Evolutionary conservation across 345 rosid species (phyloP).

Genomic region (Bruguiera gymnorhiza): DNA sequence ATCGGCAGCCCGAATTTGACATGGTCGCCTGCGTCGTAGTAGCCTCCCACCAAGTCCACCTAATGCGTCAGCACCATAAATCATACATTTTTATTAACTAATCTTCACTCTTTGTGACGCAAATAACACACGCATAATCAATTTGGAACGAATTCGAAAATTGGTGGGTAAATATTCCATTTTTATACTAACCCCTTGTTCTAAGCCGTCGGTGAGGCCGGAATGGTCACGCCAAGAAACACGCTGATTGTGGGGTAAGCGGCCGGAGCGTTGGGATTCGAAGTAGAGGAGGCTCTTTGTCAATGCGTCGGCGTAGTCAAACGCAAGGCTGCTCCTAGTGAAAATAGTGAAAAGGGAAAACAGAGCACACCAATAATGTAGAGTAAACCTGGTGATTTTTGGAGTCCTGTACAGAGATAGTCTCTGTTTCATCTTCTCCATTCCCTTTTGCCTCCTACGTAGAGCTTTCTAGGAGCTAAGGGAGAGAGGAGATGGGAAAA

Average conservation of each 20-base stretch:
- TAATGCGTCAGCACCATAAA: neutral
- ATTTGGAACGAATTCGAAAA: neutral
- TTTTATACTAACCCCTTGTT: slow-evolving; percentile 24
- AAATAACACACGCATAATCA: neutral
- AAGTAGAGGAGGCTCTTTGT: slow-evolving; percentile 34
- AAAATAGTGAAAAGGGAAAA: slow-evolving; percentile 18
- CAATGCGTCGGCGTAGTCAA: slow-evolving; percentile 28
- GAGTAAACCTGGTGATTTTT: slow-evolving; percentile 3
- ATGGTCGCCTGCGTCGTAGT: slow-evolving; percentile 37
- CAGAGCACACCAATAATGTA: slow-evolving; percentile 5
- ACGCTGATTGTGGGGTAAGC: slow-evolving; percentile 28
- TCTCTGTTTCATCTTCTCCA: slow-evolving; percentile 8
- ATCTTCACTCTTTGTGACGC: neutral
- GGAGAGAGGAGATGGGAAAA: neutral
- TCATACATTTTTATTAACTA: neutral
- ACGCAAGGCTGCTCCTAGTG: neutral
- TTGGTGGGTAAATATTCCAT: too few species aligned
- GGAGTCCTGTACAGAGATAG: neutral
- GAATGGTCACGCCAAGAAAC: slow-evolving; percentile 36
- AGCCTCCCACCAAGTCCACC: slow-evolving; percentile 37
- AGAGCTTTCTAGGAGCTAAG: slow-evolving; percentile 17
- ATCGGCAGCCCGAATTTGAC: slow-evolving; percentile 32
- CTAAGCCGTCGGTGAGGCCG: slow-evolving; percentile 32
- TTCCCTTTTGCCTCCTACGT: slow-evolving; percentile 16
- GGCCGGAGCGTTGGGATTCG: slow-evolving; percentile 37